Evolutionary conservation across 495 filamentous ascomycete species (phyloP), one percentile per base, ranked within the genome.

Genomic region (Geoglossum glabrum): DNA sequence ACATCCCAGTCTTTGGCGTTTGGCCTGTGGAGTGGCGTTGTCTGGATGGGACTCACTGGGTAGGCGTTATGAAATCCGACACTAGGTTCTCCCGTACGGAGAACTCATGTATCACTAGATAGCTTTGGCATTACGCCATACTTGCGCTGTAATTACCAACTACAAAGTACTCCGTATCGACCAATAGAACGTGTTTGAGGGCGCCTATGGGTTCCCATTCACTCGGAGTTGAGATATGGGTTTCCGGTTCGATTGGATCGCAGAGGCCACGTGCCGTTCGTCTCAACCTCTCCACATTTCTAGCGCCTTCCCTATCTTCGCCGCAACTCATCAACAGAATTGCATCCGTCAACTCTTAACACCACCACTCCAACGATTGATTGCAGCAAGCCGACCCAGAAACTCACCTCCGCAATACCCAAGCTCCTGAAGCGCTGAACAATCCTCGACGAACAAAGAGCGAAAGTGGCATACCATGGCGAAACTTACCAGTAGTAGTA

Each of bases 401-500:
- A 30, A 10, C n/a, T 19, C 19, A 52, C 49, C 23, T 28, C 17
- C 49, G 30, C 49, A 23, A 52, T 7, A 8, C 49, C 28, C 26
- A 52, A 30, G 3, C 23, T 8, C 13, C 3, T 19, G 30, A 52
- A 31, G 13, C 31, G 31, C 31, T 3, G 15, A 50, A 50, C 21
- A 25, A 25, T 15, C 15, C 26, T 23, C 46, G 25, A 40, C 11
- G 36, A 40, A 15, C 11, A 28, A 52, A 52, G 8, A 30, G 23
- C 49, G 17, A 52, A 52, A 30, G 4, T 52, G 49, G 49, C 49
- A 52, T 27, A 52, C 49, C 21, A 72, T 72, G 70, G 68, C 69
- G 61, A 60, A 62, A 58, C 61, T 60, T 46, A 57, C 57, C 26
- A 79, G 77, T 70, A 75, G 75, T 66, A 79, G 71, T 73, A 79